Conservation (phyloP, 768 basidiomycete genomes). For the Saitozyma sp. region DNA sequence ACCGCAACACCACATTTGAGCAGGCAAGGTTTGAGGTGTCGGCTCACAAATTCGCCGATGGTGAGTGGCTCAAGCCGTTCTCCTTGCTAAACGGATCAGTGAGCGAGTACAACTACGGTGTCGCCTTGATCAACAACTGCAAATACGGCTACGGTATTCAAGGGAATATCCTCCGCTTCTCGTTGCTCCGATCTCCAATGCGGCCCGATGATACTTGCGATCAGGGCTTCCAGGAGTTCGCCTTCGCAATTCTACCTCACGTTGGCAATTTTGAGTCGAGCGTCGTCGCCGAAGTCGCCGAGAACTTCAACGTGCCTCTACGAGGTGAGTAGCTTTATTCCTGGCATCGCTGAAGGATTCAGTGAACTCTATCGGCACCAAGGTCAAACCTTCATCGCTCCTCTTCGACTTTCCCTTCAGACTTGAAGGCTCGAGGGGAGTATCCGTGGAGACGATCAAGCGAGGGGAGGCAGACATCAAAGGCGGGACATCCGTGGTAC, state of each 20-base stretch:
- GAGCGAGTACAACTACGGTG: conserved; percentile 84
- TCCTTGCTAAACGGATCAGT: too few species aligned
- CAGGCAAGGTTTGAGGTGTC: conserved; percentile 82
- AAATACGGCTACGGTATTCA: conserved; percentile 84
- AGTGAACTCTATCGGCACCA: too few species aligned
- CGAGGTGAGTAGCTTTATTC: too few species aligned
- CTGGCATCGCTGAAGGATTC: too few species aligned
- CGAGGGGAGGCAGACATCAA: conserved; percentile 70
- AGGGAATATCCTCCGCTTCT: conserved; percentile 79
- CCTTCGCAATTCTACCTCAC: conserved; percentile 87
- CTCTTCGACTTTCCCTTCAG: conserved; percentile 49
- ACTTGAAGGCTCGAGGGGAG: conserved; percentile 68
- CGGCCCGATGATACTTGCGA: conserved; percentile 55
- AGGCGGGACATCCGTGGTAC: conserved; percentile 62
- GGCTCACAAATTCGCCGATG: conserved; percentile 70
- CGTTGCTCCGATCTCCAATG: conserved; percentile 81
- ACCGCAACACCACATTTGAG: conserved; percentile 85
- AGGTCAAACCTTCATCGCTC: conserved; percentile 8
- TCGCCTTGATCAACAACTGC: conserved; percentile 88
- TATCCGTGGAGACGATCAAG: conserved; percentile 89
- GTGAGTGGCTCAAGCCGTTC: too few species aligned
- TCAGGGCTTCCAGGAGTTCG: conserved; percentile 65
- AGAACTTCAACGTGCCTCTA: conserved; percentile 6
- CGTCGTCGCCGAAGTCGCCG: conserved; percentile 45
- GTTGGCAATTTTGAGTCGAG: conserved; percentile 25